Evolutionary conservation across 106 monocot species (phyloP).

Genomic region (Agapanthus africanus): DNA sequence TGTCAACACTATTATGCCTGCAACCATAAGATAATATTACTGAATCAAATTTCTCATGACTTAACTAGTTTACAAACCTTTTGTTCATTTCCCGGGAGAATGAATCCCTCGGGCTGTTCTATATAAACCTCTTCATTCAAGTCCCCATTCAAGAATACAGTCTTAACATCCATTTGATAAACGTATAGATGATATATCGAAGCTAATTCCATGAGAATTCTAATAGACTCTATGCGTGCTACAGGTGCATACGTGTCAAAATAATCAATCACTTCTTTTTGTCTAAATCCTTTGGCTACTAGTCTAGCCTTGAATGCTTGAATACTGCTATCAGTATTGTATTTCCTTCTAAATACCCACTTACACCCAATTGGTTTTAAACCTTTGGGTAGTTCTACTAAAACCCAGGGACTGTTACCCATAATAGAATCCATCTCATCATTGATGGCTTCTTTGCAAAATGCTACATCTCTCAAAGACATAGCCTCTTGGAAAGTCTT

Average conservation of each 20-base stretch:
- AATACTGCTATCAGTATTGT: not conserved
- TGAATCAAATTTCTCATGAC: not conserved
- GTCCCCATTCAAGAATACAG: not conserved
- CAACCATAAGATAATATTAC: not conserved
- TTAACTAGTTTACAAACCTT: not conserved
- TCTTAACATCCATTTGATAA: slow-evolving; percentile 8
- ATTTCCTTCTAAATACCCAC: too few species aligned
- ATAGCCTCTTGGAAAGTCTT: not conserved
- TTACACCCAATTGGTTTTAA: slow-evolving; percentile 1
- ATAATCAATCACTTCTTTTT: not conserved
- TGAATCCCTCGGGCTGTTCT: not conserved
- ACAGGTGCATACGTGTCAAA: slow-evolving; percentile 1
- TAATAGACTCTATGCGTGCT: not conserved
- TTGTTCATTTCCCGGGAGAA: not conserved
- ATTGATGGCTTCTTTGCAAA: slow-evolving; percentile 5
- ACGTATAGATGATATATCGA: not conserved
- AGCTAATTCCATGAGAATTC: not conserved
- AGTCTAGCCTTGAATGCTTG: not conserved
- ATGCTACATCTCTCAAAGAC: slow-evolving; percentile 2
- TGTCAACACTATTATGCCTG: not conserved
- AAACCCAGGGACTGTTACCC: not conserved
- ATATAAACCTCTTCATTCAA: slow-evolving; percentile 1
- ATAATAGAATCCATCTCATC: slow-evolving; percentile 9
- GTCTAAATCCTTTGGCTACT: not conserved
- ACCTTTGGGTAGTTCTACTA: slow-evolving; percentile 1